Conservation (phyloP, 768 basidiomycete genomes). For the Macrocybe gigantea region DNA sequence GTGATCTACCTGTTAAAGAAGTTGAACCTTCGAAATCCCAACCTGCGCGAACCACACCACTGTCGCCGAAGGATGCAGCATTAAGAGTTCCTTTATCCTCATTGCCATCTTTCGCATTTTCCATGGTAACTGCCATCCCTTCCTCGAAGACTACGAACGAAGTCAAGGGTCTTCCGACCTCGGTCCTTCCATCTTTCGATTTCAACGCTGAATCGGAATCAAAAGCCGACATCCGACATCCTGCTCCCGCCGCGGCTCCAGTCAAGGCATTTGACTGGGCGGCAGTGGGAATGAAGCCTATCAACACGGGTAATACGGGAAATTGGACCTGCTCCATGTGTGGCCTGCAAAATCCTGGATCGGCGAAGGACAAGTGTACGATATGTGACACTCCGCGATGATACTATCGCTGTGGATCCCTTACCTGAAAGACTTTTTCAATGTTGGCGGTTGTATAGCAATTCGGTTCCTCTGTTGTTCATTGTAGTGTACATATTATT, state of each 20-base stretch:
- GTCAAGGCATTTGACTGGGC: slow-evolving; percentile 52
- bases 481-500: too few species aligned
- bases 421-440: too few species aligned
- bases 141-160: slow-evolving; percentile 16
- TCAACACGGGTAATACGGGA: slow-evolving; percentile 19
- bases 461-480: too few species aligned
- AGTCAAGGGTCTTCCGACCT: slow-evolving; percentile 32
- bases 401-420: not conserved
- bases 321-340: slow-evolving; percentile 60
- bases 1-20: not conserved
- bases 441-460: too few species aligned
- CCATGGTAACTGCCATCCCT: slow-evolving; percentile 16
- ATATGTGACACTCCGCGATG: slow-evolving; percentile 38
- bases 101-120: slow-evolving; percentile 33
- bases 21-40: not conserved
- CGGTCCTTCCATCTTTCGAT: slow-evolving; percentile 42
- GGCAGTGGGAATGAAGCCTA: slow-evolving; percentile 52
- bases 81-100: slow-evolving; percentile 18
- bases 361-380: slow-evolving; percentile 36
- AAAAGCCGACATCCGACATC: not conserved
- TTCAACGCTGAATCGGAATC: slow-evolving; percentile 14
- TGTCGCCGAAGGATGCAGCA: slow-evolving; percentile 24
- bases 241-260: slow-evolving; percentile 11
- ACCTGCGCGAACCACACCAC: not conserved
- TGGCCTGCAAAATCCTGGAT: slow-evolving; percentile 39